Conservation (phyloP, 2,329 filamentous ascomycete species). For the Periglandula ipomoeae region DNA sequence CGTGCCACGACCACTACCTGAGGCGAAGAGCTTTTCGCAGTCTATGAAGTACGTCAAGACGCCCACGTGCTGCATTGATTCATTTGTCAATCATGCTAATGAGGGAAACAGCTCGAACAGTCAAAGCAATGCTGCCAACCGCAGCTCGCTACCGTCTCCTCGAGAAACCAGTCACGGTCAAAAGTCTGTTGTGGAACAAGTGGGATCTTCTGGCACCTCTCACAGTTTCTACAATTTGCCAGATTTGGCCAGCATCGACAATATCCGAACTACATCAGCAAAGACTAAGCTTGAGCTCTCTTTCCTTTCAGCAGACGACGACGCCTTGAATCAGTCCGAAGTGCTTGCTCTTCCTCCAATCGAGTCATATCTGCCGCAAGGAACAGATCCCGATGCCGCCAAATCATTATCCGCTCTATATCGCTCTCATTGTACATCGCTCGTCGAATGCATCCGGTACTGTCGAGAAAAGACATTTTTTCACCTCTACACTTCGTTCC, state of each 20-base stretch:
- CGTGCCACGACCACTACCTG: constrained; percentile 39
- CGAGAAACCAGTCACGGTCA: constrained; percentile 16
- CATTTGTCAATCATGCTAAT: constrained; percentile 1
- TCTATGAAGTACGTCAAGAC: constrained; percentile 37
- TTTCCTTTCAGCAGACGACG: constrained; percentile 50
- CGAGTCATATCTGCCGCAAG: constrained; percentile 65
- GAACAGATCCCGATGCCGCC: constrained; percentile 80
- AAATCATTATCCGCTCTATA: constrained; percentile 82
- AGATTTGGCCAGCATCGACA: constrained; percentile 45
- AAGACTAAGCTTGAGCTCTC: constrained; percentile 52
- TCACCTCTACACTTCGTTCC: constrained; percentile 87
- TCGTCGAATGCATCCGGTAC: constrained; percentile 91
- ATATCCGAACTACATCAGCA: constrained; percentile 45
- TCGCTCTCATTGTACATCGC: constrained; percentile 85
- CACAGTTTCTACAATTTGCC: constrained; percentile 52
- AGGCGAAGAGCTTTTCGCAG: constrained; percentile 36
- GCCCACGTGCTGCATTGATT: background rate
- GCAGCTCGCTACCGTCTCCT: constrained; percentile 20
- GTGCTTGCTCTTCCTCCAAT: constrained; percentile 78
- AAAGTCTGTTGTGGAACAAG: constrained; percentile 3
- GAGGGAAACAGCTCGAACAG: constrained; percentile 25
- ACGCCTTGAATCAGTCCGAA: constrained; percentile 49
- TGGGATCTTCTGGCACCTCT: constrained; percentile 14
- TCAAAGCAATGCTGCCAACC: constrained; percentile 16
- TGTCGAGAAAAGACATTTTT: constrained; percentile 97